Conservation (phyloP, 495 filamentous ascomycete species). For the Wilcoxina mikolae region DNA sequence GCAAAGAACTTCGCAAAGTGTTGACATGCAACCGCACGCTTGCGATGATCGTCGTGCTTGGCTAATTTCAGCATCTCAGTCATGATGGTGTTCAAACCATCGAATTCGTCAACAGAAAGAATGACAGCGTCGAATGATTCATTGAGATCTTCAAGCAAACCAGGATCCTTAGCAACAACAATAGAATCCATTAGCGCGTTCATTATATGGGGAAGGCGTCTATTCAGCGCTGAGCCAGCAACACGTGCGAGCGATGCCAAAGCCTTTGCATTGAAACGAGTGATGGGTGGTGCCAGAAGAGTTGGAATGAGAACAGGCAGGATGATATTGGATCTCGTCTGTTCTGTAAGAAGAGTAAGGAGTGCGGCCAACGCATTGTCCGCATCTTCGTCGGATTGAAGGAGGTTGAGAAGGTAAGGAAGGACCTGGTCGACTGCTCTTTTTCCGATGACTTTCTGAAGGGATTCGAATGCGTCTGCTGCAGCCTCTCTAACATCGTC, state of each 20-base stretch:
- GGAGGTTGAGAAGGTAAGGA: conserved; percentile 73
- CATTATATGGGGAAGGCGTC: conserved; percentile 72
- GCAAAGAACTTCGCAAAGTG: conserved; percentile 85
- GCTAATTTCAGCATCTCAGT: conserved; percentile 71
- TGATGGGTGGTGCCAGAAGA: conserved; percentile 75
- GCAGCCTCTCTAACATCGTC: conserved; percentile 86
- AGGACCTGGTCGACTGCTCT: conserved; percentile 85
- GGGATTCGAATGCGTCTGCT: conserved; percentile 86
- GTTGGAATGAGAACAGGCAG: conserved; percentile 91
- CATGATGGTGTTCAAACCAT: conserved; percentile 89
- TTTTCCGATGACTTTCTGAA: conserved; percentile 90
- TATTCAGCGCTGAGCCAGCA: conserved; percentile 73
- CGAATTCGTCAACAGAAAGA: conserved; percentile 84
- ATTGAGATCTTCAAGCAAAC: conserved; percentile 58
- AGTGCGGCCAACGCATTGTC: conserved; percentile 85
- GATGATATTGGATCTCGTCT: conserved; percentile 88
- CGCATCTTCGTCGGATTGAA: conserved; percentile 71
- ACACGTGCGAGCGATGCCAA: conserved; percentile 85
- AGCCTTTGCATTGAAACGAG: conserved; percentile 84
- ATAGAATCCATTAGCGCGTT: conserved; percentile 90
- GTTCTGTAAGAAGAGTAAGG: conserved; percentile 81
- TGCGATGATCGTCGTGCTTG: conserved; percentile 84
- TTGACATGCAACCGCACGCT: conserved; percentile 56
- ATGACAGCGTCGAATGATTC: conserved; percentile 73
- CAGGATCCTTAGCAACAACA: conserved; percentile 58